Percentiles rank a stretch among this genome's conserved stretches.
phyloP scores from a whole-genome alignment of 768 basidiomycete species.

The Agrocybe praecox region DNA sequence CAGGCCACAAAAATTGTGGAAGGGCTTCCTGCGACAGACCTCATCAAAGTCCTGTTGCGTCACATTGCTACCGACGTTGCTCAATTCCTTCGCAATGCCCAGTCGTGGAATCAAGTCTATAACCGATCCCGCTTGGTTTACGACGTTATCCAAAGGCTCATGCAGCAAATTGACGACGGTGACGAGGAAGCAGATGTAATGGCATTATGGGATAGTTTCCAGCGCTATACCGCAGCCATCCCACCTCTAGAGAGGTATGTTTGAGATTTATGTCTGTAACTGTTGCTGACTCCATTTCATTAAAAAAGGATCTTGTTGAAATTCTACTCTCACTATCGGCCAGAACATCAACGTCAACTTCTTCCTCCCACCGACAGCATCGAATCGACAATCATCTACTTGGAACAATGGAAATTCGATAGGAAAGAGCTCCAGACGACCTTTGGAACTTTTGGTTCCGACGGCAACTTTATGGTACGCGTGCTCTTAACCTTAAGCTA shows the following conservation, averaged over 20 bases:
- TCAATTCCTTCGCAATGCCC: slow-evolving; percentile 14
- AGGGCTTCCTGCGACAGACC: slow-evolving; percentile 19
- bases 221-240: slow-evolving; percentile 22
- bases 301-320: slow-evolving; percentile 1
- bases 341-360: not conserved
- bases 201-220: slow-evolving; percentile 4
- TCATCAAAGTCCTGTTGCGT: slow-evolving; percentile 19
- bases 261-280: not conserved
- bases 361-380: not conserved
- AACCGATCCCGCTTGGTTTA: slow-evolving; percentile 18
- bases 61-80: slow-evolving; percentile 15
- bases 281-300: not conserved
- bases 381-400: not conserved
- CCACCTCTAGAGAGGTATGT: slow-evolving; percentile 18
- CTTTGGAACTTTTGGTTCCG: not conserved
- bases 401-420: not conserved
- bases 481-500: not conserved
- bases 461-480: not conserved
- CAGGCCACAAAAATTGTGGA: slow-evolving; percentile 2
- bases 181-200: slow-evolving; percentile 6
- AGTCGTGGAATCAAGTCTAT: slow-evolving; percentile 16
- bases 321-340: not conserved
- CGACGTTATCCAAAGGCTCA: slow-evolving; percentile 20
- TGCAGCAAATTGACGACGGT: slow-evolving; percentile 14
- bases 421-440: not conserved